Evolutionary conservation across 371 early-diverging fungal species (phyloP).

Genomic region (Circinella minor): DNA sequence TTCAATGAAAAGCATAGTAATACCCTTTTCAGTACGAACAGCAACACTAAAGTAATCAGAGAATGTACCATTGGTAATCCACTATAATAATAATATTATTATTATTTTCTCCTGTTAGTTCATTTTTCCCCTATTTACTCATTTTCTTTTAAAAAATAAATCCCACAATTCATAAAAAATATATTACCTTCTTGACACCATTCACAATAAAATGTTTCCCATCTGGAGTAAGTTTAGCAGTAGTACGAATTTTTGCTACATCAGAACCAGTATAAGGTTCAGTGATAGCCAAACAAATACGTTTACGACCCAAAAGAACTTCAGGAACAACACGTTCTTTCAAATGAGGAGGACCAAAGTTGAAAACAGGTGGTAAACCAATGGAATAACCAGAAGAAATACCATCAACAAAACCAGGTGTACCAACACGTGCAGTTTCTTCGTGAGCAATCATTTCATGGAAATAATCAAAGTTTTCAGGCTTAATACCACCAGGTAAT

Average conservation of each 20-base stretch:
- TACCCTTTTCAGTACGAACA: conserved; percentile 64
- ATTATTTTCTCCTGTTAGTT: no score
- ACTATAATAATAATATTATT: background rate
- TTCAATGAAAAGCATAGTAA: conserved; percentile 69
- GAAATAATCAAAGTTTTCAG: conserved; percentile 75
- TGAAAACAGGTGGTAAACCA: conserved; percentile 65
- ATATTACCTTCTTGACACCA: conserved; percentile 74
- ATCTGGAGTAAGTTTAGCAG: conserved; percentile 73
- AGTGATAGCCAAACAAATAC: conserved; percentile 73
- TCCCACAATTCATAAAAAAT: background rate
- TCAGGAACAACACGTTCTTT: conserved; percentile 67
- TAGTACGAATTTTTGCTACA: conserved; percentile 75
- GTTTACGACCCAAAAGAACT: conserved; percentile 71
- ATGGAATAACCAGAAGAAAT: conserved; percentile 51
- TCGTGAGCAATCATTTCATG: conserved; percentile 64
- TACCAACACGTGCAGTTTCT: conserved; percentile 55
- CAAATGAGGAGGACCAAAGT: conserved; percentile 46
- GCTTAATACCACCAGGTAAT: conserved; percentile 59
- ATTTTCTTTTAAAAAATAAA: background rate
- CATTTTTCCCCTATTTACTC: no score
- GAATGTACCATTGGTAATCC: conserved; percentile 23
- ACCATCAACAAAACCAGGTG: conserved; percentile 56
- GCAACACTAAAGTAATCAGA: conserved; percentile 74
- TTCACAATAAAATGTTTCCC: conserved; percentile 74
- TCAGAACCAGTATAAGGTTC: conserved; percentile 80